Evolutionary conservation across 1,139 yeast genomes (phyloP).

Genomic region (Yamadazyma spencermartinsiae): DNA sequence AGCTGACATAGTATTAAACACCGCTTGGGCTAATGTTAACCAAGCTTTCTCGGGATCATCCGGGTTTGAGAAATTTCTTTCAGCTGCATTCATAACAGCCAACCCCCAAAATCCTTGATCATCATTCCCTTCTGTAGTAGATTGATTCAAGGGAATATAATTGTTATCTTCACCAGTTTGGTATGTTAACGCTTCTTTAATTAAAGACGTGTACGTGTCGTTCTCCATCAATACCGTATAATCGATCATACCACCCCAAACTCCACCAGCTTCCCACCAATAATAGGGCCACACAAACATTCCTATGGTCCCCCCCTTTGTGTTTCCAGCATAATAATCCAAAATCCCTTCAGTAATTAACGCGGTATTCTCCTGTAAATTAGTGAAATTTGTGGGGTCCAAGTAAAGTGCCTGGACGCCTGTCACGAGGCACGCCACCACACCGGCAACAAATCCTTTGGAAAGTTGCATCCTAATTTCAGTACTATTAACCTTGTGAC

Average conservation of each 20-base stretch:
- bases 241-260: constrained; percentile 76
- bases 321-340: constrained; percentile 67
- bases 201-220: constrained; percentile 54
- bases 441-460: background rate
- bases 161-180: constrained; percentile 69
- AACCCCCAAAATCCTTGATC: constrained; percentile 94
- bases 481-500: background rate
- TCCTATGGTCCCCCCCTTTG: constrained; percentile 74
- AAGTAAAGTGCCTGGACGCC: constrained; percentile 17
- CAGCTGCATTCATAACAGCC: constrained; percentile 81
- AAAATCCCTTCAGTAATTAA: constrained; percentile 62
- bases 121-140: constrained; percentile 84
- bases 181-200: constrained; percentile 58
- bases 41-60: constrained; percentile 45
- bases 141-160: constrained; percentile 74
- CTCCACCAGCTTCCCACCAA: constrained; percentile 97
- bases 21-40: constrained; percentile 76
- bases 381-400: constrained; percentile 40
- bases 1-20: constrained; percentile 83
- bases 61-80: constrained; percentile 72
- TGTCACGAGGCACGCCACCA: background rate
- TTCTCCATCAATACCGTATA: constrained; percentile 64
- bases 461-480: background rate
- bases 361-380: constrained; percentile 51
- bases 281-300: constrained; percentile 75